These are phyloP conservation scores for Auxenochlorella protothecoides DNA, from an alignment of 139 green algal species.

Conservation along the genomic window DNA sequence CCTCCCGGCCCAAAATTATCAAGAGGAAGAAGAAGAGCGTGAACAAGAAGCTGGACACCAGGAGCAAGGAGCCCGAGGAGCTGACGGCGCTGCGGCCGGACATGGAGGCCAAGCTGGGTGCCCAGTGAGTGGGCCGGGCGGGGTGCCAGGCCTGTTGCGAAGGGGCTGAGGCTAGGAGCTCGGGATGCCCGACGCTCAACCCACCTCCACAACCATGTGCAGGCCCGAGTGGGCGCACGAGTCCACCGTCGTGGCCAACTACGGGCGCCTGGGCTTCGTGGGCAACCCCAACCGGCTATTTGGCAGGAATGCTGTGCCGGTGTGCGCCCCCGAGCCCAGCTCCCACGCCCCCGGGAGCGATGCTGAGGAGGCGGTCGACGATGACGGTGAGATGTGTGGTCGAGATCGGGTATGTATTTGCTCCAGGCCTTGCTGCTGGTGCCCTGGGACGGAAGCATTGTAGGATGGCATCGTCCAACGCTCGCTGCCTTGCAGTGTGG, in stretches of 20 bases:
- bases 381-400: not conserved
- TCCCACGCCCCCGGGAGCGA: not conserved
- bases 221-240: constrained; percentile 8
- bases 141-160: not conserved
- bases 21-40: constrained; percentile 19
- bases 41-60: not conserved
- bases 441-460: not conserved
- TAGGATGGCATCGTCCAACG: not conserved
- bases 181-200: no score
- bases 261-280: constrained; percentile 14
- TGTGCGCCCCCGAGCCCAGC: no score
- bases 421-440: not conserved
- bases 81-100: constrained; percentile 1
- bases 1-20: constrained; percentile 16
- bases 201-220: no score
- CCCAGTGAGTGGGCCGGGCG: constrained; percentile 3
- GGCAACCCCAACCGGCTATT: constrained; percentile 19
- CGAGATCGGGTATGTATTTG: no score
- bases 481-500: not conserved
- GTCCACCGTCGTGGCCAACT: constrained; percentile 19
- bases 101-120: constrained; percentile 19
- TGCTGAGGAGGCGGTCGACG: constrained; percentile 8
- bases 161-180: no score
- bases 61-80: constrained; percentile 16
- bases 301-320: constrained; percentile 18